Percentiles rank a stretch among this genome's conserved stretches.
Evolutionary conservation across 2,329 filamentous ascomycete species (phyloP).

Genomic region (Epichloe scottii): DNA sequence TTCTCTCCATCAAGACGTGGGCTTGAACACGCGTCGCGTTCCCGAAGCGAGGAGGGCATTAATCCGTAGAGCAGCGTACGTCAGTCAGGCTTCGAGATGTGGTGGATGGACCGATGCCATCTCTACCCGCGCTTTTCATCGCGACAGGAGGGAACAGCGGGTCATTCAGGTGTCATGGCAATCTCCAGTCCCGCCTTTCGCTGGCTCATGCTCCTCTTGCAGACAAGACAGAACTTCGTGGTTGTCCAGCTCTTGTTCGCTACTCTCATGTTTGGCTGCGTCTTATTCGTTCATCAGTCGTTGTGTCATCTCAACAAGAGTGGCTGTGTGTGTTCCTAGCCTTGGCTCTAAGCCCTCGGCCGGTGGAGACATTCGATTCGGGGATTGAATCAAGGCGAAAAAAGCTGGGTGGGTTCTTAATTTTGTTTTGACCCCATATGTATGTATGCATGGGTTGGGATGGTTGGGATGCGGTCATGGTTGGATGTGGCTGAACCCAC

Average conservation of each 20-base stretch:
- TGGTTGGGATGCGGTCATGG: background rate
- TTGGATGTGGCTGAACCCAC: background rate
- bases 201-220: no score
- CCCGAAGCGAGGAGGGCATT: no score
- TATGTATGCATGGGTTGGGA: background rate
- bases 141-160: no score
- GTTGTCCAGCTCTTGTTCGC: background rate
- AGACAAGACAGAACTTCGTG: background rate
- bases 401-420: background rate
- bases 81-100: no score
- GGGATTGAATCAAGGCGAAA: background rate
- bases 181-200: no score
- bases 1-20: background rate
- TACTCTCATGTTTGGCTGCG: background rate
- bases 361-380: background rate
- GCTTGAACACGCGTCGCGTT: background rate
- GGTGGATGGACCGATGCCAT: no score
- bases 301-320: background rate
- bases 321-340: background rate
- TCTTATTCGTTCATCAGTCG: background rate
- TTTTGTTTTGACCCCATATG: background rate
- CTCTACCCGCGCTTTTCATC: no score
- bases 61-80: no score
- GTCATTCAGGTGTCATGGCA: no score
- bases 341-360: background rate